Evolutionary conservation across 2,329 filamentous ascomycete species (phyloP).

Genomic region (Epichloe gansuensis): DNA sequence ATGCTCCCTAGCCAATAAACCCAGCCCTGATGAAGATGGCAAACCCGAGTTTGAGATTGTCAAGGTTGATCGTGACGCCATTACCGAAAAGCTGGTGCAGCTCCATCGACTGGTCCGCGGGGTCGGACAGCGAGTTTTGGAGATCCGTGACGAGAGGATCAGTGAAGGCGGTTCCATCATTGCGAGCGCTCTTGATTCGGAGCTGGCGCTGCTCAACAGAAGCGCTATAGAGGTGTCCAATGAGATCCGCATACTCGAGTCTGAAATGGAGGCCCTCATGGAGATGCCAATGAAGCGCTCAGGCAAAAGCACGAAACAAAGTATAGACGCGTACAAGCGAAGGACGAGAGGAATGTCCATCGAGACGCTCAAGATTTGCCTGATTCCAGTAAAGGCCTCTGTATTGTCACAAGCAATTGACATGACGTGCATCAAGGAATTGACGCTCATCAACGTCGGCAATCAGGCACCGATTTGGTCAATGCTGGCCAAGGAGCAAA

Average conservation of each 20-base stretch:
- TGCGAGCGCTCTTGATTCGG: constrained; percentile 14
- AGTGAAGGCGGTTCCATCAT: background rate
- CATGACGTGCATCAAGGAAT: constrained; percentile 37
- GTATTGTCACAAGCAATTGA: constrained; percentile 45
- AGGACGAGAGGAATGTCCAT: constrained; percentile 45
- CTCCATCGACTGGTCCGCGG: constrained; percentile 4
- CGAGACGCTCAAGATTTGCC: constrained; percentile 39
- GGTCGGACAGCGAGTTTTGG: constrained; percentile 1
- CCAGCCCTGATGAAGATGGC: background rate
- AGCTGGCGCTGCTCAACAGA: constrained; percentile 15
- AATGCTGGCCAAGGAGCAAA: constrained; percentile 41
- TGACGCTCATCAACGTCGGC: constrained; percentile 52
- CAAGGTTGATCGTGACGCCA: constrained; percentile 3
- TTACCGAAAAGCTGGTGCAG: background rate
- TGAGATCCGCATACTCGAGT: constrained; percentile 7
- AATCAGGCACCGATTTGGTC: constrained; percentile 48
- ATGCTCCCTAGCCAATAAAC: background rate
- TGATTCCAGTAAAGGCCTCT: constrained; percentile 47
- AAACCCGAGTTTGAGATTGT: background rate
- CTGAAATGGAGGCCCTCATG: constrained; percentile 5
- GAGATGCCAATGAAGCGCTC: background rate
- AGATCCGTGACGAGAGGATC: constrained; percentile 3
- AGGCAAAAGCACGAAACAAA: constrained; percentile 11
- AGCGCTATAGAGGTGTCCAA: constrained; percentile 7
- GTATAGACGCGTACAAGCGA: constrained; percentile 40